Conservation (phyloP, 2,329 filamentous ascomycete species). For the Ophiostoma quercus region DNA sequence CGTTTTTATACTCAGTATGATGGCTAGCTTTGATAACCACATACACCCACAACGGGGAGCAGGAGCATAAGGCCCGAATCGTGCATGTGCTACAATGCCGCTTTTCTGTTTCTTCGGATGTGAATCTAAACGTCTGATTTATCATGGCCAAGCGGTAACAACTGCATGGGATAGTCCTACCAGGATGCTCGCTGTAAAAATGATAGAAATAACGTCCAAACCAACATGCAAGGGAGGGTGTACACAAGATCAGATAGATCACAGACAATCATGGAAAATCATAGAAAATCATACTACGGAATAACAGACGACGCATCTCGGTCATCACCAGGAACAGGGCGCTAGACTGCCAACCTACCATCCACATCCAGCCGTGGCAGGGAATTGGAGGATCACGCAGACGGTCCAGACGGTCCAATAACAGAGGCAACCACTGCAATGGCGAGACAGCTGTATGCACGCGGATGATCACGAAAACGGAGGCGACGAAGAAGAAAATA, state of each 20-base stretch:
- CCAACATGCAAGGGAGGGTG: background rate
- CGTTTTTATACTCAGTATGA: background rate
- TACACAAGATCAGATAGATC: background rate
- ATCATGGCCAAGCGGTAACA: background rate
- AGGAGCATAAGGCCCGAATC: constrained; percentile 4
- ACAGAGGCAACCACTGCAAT: background rate
- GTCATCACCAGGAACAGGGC: constrained; percentile 3
- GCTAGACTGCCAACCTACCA: background rate
- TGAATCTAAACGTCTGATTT: background rate
- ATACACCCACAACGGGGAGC: background rate
- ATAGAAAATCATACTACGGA: too few species aligned
- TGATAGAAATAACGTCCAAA: background rate
- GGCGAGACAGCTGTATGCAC: background rate
- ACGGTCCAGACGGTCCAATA: background rate
- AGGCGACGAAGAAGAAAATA: background rate
- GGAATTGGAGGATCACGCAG: background rate
- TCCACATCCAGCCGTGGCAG: background rate
- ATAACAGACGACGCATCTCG: background rate
- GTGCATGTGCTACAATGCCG: background rate
- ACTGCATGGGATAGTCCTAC: background rate
- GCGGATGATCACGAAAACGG: background rate
- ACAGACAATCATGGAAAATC: too few species aligned
- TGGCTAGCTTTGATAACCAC: background rate
- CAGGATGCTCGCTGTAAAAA: background rate
- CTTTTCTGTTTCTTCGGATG: background rate